Base-by-base conservation (phyloP, 139 green algal species). In the Micractinium conductrix region DNA sequence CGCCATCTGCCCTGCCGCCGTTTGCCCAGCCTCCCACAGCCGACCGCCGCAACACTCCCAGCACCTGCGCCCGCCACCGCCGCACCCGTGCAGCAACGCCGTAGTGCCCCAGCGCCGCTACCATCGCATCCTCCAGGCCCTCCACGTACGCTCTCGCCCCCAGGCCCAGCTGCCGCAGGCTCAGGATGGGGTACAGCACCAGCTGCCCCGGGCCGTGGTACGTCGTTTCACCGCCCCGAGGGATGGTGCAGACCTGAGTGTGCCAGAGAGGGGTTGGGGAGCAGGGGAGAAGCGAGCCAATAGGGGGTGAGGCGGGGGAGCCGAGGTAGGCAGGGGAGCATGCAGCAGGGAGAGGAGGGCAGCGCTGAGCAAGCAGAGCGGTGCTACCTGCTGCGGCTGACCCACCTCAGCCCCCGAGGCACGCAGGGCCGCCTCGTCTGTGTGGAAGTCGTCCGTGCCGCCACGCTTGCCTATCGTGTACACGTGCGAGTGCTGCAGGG, bases 161-260 rank as follows among this genome's bases (percentile, higher is more conserved):
- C 8, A 98, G 58, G 0, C 84, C 50, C 70, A 93, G 85, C 44
- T 80, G 55, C 2, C 91, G 69, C 60, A 99, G 82, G 69, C 89
- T 90, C 0, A 98, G 33, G 0, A 99, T 94, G 0, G 97, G 97
- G 84, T 99, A 99, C 1, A 93, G 86, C 12, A 99, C 94, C 33
- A 97, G 74, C 91, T 99, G 96, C 33, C 96, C 95, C 2, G 96
- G 96, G 9, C 94, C 96, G 87, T 99, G 96, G 88, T 90, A 98
- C 0, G 96, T 99, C 2, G 93, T 93, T 81, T 99, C 93, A 19
- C 96, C 96, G 40, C 96, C 96, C 10, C 96, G 83, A 0, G 85
- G 40, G 38, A 26, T 71, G 28, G 8, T 53, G 3, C n/a, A n/a
- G n/a, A n/a, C n/a, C n/a, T n/a, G n/a, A n/a, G n/a, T n/a, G n/a